phyloP scores from a whole-genome alignment of 345 rosid genomes.

The Hypericum androsaemum region DNA sequence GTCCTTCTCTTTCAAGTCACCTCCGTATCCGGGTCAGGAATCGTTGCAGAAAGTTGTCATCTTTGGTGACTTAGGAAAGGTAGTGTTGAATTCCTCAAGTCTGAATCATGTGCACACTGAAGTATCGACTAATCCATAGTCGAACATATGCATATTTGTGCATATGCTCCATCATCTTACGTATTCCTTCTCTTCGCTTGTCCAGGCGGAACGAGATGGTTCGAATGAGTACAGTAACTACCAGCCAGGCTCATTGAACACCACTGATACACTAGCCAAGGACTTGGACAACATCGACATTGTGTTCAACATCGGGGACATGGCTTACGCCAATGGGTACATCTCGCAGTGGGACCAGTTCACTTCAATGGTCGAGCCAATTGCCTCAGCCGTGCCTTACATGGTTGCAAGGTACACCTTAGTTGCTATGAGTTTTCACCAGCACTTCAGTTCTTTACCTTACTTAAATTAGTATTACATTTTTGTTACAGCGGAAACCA shows the following conservation, averaged over 20 bases:
- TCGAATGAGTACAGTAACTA: constrained; percentile 32
- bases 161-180: too few relatives aligned
- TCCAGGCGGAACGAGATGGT: constrained; percentile 42
- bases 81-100: constrained; percentile 8
- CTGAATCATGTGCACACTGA: too few relatives aligned
- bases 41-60: constrained; percentile 68
- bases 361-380: constrained; percentile 34
- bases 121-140: too few relatives aligned
- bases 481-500: constrained; percentile 25
- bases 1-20: constrained; percentile 48
- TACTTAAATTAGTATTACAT: too few relatives aligned
- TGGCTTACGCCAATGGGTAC: constrained; percentile 34
- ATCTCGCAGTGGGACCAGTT: constrained; percentile 43
- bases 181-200: background rate
- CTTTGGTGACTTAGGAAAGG: constrained; percentile 94
- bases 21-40: constrained; percentile 90
- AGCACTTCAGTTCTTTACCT: too few relatives aligned
- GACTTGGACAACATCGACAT: constrained; percentile 24
- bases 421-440: too few relatives aligned
- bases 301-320: constrained; percentile 35
- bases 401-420: constrained; percentile 31
- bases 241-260: constrained; percentile 37
- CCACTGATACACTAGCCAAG: constrained; percentile 29
- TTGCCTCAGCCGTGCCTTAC: constrained; percentile 29
- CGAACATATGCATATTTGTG: too few relatives aligned